These are phyloP conservation scores for Carallia brachiata DNA, from an alignment of 345 rosid genomes.

Conservation along the genomic window DNA sequence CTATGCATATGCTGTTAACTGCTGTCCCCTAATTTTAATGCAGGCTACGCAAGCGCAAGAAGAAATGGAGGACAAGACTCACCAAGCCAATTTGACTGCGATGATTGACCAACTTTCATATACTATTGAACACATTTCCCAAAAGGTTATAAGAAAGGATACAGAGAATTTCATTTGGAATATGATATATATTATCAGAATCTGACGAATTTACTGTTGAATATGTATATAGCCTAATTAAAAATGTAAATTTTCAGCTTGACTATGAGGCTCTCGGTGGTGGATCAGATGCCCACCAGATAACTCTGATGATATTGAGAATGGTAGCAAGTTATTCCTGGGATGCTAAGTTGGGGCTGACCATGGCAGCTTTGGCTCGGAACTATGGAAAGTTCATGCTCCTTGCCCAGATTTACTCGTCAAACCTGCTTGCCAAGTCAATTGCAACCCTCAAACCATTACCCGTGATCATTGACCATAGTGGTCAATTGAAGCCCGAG, in stretches of 20 bases:
- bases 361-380: constrained; percentile 61
- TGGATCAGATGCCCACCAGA: constrained; percentile 47
- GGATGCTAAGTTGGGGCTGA: constrained; percentile 56
- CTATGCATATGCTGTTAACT: background rate
- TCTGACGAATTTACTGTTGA: too few relatives aligned
- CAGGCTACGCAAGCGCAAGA: constrained; percentile 12
- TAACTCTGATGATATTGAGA: constrained; percentile 41
- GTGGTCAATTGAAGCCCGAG: constrained; percentile 39
- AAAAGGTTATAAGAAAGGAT: constrained; percentile 20
- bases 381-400: constrained; percentile 73
- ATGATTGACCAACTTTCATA: constrained; percentile 24
- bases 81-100: constrained; percentile 3
- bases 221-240: too few relatives aligned
- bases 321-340: constrained; percentile 45
- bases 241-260: constrained; percentile 36
- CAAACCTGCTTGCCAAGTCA: constrained; percentile 60
- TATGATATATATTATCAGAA: too few relatives aligned
- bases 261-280: constrained; percentile 53
- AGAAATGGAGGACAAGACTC: constrained; percentile 22
- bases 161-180: too few relatives aligned
- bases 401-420: constrained; percentile 56
- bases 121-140: constrained; percentile 24
- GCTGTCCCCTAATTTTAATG: background rate
- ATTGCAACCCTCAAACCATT: constrained; percentile 56
- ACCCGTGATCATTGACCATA: constrained; percentile 39